Evolutionary conservation across 164 flowering plant genomes (phyloP).

Genomic region (Hamamelis virginiana): DNA sequence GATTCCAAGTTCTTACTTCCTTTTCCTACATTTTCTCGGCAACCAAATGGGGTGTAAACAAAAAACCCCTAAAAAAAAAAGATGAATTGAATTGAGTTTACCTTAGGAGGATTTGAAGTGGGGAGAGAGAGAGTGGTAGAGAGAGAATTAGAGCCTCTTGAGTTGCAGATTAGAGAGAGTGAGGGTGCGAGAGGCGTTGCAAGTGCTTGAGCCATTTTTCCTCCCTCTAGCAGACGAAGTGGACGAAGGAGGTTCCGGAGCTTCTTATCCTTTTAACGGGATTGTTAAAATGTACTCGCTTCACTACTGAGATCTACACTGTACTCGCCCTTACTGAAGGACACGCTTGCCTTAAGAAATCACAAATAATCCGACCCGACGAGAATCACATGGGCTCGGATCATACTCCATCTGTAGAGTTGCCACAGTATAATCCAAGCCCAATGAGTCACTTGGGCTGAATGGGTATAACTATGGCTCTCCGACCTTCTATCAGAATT

Average conservation of each 20-base stretch:
- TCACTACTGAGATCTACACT: too few relatives aligned
- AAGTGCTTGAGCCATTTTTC: constrained; percentile 58
- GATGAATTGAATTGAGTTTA: constrained; percentile 10
- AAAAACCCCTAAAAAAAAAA: neutral
- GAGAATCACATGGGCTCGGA: too few relatives aligned
- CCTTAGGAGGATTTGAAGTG: constrained; percentile 46
- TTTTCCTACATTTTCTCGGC: neutral
- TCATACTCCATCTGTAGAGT: too few relatives aligned
- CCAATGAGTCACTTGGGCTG: too few relatives aligned
- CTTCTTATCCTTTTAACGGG: constrained; percentile 2
- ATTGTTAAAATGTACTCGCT: too few relatives aligned
- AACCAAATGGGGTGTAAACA: neutral
- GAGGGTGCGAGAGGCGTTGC: constrained; percentile 69
- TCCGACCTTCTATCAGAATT: too few relatives aligned
- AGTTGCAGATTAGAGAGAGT: constrained; percentile 47
- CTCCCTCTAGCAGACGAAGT: neutral
- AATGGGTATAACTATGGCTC: too few relatives aligned
- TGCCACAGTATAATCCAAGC: too few relatives aligned
- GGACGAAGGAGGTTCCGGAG: neutral
- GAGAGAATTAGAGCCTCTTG: constrained; percentile 23
- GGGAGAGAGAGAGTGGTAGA: constrained; percentile 31
- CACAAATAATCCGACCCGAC: too few relatives aligned
- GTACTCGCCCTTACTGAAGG: too few relatives aligned
- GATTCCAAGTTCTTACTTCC: too few relatives aligned
- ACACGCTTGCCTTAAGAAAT: too few relatives aligned